phyloP scores from a whole-genome alignment of 2,329 filamentous ascomycete species.

The Pestalotiopsis sp. region DNA sequence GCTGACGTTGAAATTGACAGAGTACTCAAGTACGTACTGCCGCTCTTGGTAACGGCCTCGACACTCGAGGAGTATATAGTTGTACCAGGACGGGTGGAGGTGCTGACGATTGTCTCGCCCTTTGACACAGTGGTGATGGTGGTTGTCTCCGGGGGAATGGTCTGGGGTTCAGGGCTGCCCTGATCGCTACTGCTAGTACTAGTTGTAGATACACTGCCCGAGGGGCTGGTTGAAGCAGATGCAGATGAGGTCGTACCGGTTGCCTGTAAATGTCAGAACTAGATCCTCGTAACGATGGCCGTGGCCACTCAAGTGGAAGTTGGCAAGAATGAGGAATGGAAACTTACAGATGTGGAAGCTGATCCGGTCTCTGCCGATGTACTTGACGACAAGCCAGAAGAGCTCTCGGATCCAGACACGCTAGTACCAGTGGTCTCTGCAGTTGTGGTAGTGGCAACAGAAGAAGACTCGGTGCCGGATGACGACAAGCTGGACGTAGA shows the following conservation, averaged over 20 bases:
- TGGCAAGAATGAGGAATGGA: background rate
- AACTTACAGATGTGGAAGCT: background rate
- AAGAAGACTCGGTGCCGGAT: background rate
- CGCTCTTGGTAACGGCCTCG: background rate
- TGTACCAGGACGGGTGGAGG: constrained; percentile 22
- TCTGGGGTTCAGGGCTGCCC: background rate
- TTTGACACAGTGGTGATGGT: constrained; percentile 22
- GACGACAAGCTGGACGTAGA: background rate
- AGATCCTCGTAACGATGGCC: too few species aligned
- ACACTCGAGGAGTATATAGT: constrained; percentile 21
- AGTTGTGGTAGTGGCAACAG: background rate
- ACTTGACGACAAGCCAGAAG: background rate
- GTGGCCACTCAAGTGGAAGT: background rate
- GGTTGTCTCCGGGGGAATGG: constrained; percentile 12
- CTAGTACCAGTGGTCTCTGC: background rate
- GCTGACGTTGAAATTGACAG: too few species aligned
- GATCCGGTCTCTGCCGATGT: background rate
- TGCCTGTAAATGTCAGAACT: background rate
- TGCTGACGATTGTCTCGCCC: constrained; percentile 20
- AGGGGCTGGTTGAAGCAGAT: constrained; percentile 10
- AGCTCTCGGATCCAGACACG: background rate
- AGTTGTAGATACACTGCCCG: background rate
- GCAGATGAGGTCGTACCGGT: background rate
- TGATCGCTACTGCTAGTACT: background rate
- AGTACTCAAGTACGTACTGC: background rate